phyloP scores from a whole-genome alignment of 257 asterid genomes.

The Plantago major region DNA sequence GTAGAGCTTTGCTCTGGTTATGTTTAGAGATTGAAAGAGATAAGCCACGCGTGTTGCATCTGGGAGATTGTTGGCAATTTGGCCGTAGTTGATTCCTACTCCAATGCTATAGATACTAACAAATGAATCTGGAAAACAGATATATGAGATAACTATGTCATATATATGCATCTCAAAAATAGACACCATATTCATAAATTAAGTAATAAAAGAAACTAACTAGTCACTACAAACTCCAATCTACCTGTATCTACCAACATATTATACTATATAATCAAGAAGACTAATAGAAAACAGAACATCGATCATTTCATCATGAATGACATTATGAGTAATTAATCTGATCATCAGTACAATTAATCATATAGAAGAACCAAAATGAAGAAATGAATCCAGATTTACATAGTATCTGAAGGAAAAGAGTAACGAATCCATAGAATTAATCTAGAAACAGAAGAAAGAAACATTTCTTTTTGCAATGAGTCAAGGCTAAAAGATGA shows the following conservation, averaged over 20 bases:
- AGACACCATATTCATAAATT: background rate
- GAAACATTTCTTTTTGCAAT: background rate
- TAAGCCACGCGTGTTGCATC: constrained; percentile 60
- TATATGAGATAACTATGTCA: background rate
- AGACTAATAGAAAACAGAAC: too few species aligned
- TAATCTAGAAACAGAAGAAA: too few species aligned
- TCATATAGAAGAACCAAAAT: too few species aligned
- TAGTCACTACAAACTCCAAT: too few species aligned
- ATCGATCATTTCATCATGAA: too few species aligned
- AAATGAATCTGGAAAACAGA: constrained; percentile 37
- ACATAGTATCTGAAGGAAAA: too few species aligned
- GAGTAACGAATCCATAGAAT: too few species aligned
- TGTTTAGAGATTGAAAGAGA: constrained; percentile 66
- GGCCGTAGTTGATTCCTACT: constrained; percentile 95
- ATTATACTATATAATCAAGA: too few species aligned
- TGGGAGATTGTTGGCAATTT: constrained; percentile 86
- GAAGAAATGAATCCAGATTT: too few species aligned
- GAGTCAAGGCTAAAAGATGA: background rate
- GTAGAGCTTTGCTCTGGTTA: constrained; percentile 78
- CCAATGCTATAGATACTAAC: constrained; percentile 35
- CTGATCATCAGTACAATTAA: too few species aligned
- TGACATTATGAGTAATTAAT: too few species aligned
- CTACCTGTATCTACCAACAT: too few species aligned
- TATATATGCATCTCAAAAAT: background rate
- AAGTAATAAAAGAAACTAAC: background rate